Evolutionary conservation across 2,329 filamentous ascomycete species (phyloP).

Genomic region (Davidsoniella eucalypti): DNA sequence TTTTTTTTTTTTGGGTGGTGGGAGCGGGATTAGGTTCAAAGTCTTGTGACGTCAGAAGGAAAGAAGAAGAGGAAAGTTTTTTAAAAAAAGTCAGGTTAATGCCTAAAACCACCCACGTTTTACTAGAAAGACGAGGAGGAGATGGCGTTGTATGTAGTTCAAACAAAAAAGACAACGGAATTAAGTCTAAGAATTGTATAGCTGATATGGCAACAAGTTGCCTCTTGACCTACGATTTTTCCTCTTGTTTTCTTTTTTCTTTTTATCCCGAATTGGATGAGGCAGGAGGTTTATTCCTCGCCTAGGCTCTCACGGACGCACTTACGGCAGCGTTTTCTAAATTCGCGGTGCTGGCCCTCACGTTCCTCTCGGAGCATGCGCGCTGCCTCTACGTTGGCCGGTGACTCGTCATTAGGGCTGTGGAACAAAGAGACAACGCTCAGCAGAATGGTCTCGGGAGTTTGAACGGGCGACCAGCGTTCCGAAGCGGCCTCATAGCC

Average conservation of each 20-base stretch:
- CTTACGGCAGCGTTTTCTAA: constrained; percentile 59
- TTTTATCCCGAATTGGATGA: constrained; percentile 6
- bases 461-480: constrained; percentile 89
- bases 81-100: background rate
- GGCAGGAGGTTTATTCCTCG: constrained; percentile 33
- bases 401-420: constrained; percentile 86
- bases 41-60: no score
- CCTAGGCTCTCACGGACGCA: constrained; percentile 72
- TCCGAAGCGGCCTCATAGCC: constrained; percentile 84
- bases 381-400: constrained; percentile 88
- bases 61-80: background rate
- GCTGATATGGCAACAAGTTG: no score
- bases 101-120: no score
- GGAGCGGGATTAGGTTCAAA: no score
- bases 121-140: background rate
- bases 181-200: no score
- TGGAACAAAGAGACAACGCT: constrained; percentile 85
- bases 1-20: no score
- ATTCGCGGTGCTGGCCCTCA: constrained; percentile 46
- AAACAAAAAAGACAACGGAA: background rate
- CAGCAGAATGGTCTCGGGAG: constrained; percentile 82
- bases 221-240: background rate
- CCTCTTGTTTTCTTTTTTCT: background rate
- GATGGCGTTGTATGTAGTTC: background rate
- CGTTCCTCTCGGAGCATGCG: constrained; percentile 69